Evolutionary conservation across 202 grass and related monocot genomes (phyloP).

Genomic region (Bolboschoenoplectus hybrid): DNA sequence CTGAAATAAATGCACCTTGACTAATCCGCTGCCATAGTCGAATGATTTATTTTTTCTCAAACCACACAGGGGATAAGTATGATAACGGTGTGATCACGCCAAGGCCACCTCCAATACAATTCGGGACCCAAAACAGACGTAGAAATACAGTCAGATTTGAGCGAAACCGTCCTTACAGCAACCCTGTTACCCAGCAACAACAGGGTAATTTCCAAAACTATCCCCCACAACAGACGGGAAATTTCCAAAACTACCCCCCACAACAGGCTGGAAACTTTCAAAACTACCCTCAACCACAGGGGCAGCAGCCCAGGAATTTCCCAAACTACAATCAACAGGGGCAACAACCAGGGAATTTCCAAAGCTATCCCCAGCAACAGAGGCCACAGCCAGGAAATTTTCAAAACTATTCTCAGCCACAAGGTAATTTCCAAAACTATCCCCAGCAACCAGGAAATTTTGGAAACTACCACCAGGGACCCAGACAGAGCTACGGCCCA

Average conservation of each 20-base stretch:
- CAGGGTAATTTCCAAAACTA: constrained; percentile 51
- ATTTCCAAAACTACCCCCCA: constrained; percentile 42
- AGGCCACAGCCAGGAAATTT: constrained; percentile 53
- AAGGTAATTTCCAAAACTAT: constrained; percentile 52
- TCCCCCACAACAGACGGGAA: constrained; percentile 15
- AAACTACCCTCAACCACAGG: constrained; percentile 36
- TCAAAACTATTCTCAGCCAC: constrained; percentile 35
- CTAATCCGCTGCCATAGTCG: not conserved
- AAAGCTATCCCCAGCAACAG: constrained; percentile 44
- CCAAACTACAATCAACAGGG: constrained; percentile 44
- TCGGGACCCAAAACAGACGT: constrained; percentile 47
- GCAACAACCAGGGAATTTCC: constrained; percentile 40
- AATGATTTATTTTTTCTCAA: constrained; percentile 30
- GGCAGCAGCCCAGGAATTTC: constrained; percentile 29
- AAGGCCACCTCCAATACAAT: constrained; percentile 80
- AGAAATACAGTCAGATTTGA: constrained; percentile 49
- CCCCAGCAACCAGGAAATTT: constrained; percentile 51
- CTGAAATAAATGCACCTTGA: not conserved
- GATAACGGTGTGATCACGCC: constrained; percentile 80
- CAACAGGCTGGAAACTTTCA: constrained; percentile 36
- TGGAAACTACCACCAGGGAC: constrained; percentile 52
- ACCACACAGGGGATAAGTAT: constrained; percentile 83
- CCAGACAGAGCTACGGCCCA: constrained; percentile 48
- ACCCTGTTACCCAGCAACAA: constrained; percentile 53
- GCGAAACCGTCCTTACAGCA: constrained; percentile 51